Base-by-base conservation (phyloP, 192 early-diverging fungal species). In the Gryganskiella cystojenkinii region DNA sequence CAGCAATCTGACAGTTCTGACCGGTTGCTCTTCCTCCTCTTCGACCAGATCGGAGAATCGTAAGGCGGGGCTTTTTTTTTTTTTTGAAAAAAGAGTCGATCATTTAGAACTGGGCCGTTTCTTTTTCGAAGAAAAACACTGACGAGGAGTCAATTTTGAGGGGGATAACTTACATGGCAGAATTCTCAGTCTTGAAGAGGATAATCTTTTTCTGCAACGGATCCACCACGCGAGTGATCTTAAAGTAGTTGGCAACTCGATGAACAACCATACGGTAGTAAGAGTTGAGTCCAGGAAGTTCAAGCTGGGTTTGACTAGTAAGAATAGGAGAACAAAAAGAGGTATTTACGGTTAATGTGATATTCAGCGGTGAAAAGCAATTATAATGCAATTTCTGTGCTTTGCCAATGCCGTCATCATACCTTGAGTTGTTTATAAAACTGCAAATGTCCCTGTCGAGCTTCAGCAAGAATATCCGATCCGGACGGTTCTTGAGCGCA, bases 221-320 rank as follows among this genome's bases (percentile, higher is more conserved):
- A 56, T 92, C 91, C 30, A 85, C 80, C 13, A 87, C 74, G 67
- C 91, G 91, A 7, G 74, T 87, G 53, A 92, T 55, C 53, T 85
- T 83, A 74, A 88, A 93, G 69, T 92, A 88, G 30, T 87, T 83
- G 25, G 90, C 92, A 14, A 92, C 82, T 20, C 87, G 84, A 75
- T 93, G 91, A n/a, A 90, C 81, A 34, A 93, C 83, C 67, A 91
- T 82, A 9, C 92, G 82, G 56, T 93, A 90, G 70, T 93, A 93
- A 3, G 89, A 90, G 68, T 93, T 93, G 81, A 93, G 86, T 20
- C 70, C 67, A 13, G 89, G 86, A 61, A 89, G 88, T 56, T 87
- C 87, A 22, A 93, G 71, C 31, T 86, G 72, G 20, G 76, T 80
- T 47, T 81, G 84, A 53, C 89, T 91, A 44, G 4, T 50, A 33